These are phyloP conservation scores for Bremia lactucae DNA, from an alignment of 352 stramenopile genomes.

Conservation along the genomic window DNA sequence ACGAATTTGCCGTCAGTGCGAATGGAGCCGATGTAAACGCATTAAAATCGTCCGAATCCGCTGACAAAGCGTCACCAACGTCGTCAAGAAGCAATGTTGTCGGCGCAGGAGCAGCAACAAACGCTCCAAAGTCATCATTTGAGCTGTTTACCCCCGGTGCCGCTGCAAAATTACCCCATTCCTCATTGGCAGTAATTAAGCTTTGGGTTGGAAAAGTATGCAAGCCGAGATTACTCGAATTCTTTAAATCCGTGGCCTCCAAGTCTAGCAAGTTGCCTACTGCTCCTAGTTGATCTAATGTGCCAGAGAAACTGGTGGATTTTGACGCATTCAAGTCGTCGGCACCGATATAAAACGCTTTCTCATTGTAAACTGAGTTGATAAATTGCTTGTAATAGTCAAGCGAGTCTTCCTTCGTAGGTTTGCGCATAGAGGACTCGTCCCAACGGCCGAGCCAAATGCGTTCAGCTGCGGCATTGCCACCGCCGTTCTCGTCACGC, in stretches of 20 bases:
- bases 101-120: slow-evolving; percentile 16
- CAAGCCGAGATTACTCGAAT: slow-evolving; percentile 18
- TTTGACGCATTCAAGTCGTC: slow-evolving; percentile 4
- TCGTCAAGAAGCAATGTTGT: slow-evolving; percentile 9
- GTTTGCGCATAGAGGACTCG: slow-evolving; percentile 55
- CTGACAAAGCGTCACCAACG: slow-evolving; percentile 24
- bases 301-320: slow-evolving; percentile 2
- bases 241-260: slow-evolving; percentile 20
- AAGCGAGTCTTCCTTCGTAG: slow-evolving; percentile 58
- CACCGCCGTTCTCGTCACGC: slow-evolving; percentile 73
- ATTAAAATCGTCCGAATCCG: slow-evolving; percentile 15
- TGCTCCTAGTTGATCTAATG: slow-evolving; percentile 1
- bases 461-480: slow-evolving; percentile 72
- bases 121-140: slow-evolving; percentile 35
- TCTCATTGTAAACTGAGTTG: slow-evolving; percentile 76
- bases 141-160: slow-evolving; percentile 9
- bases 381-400: slow-evolving; percentile 85
- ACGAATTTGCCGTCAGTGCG: slow-evolving; percentile 10
- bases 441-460: slow-evolving; percentile 86
- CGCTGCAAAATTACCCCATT: slow-evolving; percentile 26
- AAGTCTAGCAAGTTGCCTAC: slow-evolving; percentile 52
- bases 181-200: slow-evolving; percentile 7
- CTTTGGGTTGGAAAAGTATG: slow-evolving; percentile 27
- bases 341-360: slow-evolving; percentile 66
- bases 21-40: slow-evolving; percentile 22